Base-by-base conservation (phyloP, 352 stramenopile genomes). In the Globisporangium splendens region DNA sequence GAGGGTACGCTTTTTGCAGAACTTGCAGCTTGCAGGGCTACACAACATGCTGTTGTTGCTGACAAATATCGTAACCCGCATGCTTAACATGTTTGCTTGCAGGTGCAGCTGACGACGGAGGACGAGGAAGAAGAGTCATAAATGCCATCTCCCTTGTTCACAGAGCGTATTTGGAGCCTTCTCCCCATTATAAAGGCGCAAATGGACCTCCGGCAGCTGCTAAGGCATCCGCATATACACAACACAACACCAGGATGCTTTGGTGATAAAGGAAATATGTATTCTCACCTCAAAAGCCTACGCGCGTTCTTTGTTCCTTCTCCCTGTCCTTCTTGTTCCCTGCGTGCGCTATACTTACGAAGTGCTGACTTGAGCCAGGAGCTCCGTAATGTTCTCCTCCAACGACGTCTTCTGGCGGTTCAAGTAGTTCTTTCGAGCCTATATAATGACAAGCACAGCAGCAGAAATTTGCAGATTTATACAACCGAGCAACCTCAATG, bases 341-440 rank as follows among this genome's bases (percentile, higher is more conserved):
- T 31, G 24, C 24, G 24, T 4, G 3, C 28, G 28, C 28, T 35
- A 35, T 35, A 31, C 68, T 67, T 13, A 3, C 52, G 60, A 65
- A 35, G 62, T 78, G 24, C 75, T 90, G 64, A 68, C 83, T 57
- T 91, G 83, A 38, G 83, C 83, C 53, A 93, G 61, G 0, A 93
- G 73, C 66, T 93, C 83, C 50, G 83, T 90, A 55, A 93, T 90
- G 72, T 90, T 93, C 54, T 88, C 76, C 59, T 93, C 77, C 42
- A 91, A 69, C 47, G 76, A 88, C 47, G 73, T 70, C 70, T 91
- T 91, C 67, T 93, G 83, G 35, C 83, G 83, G 49, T 73, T 75
- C 20, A 93, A 55, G 64, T 93, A 93, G 65, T 88, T 82, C 72
- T 93, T 93, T 22, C 82, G 79, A 6, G 81, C 78, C 70, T 84